Base-by-base conservation (phyloP, 306 rosid species). In the Calophaca sinica region DNA sequence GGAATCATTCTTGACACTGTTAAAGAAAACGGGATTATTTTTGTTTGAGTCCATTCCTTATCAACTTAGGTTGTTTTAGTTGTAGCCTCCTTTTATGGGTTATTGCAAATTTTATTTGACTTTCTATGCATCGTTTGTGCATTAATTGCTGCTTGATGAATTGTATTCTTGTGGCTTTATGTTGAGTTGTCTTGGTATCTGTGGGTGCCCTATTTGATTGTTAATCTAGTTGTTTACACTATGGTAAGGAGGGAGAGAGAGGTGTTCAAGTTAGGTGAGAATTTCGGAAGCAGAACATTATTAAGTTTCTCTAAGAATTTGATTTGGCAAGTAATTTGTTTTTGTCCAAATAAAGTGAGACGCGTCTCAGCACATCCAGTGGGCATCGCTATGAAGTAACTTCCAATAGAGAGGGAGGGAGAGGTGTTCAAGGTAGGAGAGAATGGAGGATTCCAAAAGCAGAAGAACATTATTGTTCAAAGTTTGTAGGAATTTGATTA, bases 1-100 rank as follows among this genome's bases (percentile, higher is more conserved):
- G 96, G 92, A 72, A 89, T 94, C 49, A 79, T 94, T 3, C 81
- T 94, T 73, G 94, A 94, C 64, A 89, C 97, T 67, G 87, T 94
- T 14, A 91, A 87, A 78, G 87, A 94, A 70, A 86, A 87, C 2
- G 94, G 93, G 15, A 87, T 94, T 75, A 59, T 91, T 7, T 84
- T 91, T 66, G 84, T 85, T 36, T 86, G 82, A 85, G 9, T 28
- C 1, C 29, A 38, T 63, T 7, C n/a, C 41, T 62, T 5, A 29
- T 46, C 15, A 41, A 41, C 11, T 65, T 65, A 10, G 5, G 39
- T 42, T 44, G 54, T 42, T 44, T 15, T 51, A 10, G 44, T n/a
- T 44, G 36, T 66, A 51, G 20, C 76, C 55, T 41, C 3, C 13
- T 61, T 36, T 12, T 41, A 69, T 69, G 53, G 15, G 3, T 68